phyloP scores from a whole-genome alignment of 441 rosid species.

The Dalechampia spathulata region DNA sequence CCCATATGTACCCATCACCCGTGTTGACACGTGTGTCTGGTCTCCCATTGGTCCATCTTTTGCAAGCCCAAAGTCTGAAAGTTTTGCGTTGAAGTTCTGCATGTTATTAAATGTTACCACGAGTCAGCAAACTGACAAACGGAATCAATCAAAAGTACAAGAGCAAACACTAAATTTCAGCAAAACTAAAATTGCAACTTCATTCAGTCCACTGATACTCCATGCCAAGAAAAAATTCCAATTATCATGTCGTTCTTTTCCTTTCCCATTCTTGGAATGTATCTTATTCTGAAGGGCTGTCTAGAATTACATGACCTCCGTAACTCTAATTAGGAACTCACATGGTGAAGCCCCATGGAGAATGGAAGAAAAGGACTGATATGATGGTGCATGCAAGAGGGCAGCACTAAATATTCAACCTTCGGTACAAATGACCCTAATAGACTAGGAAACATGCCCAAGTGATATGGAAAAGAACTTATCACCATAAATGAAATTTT shows the following conservation, averaged over 20 bases:
- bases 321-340: neutral
- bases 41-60: slow-evolving; percentile 99
- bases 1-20: slow-evolving; percentile 98
- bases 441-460: neutral
- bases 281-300: neutral
- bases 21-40: slow-evolving; percentile 96
- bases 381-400: neutral
- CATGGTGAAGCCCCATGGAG: neutral
- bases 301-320: neutral
- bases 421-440: too few species aligned
- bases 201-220: neutral
- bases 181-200: neutral
- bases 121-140: slow-evolving; percentile 18
- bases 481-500: neutral
- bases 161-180: neutral
- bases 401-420: too few species aligned
- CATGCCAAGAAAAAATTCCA: neutral
- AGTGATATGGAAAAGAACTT: neutral
- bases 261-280: too few species aligned
- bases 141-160: slow-evolving; percentile 10
- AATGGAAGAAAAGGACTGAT: neutral
- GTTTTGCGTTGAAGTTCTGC: slow-evolving; percentile 89
- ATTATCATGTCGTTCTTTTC: neutral
- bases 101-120: slow-evolving; percentile 17
- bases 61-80: slow-evolving; percentile 97